A percentile compares a stretch with the other conserved stretches of the same genome.
phyloP scores from a whole-genome alignment of 2,329 filamentous ascomycete species.

The Didymella keratinophila region DNA sequence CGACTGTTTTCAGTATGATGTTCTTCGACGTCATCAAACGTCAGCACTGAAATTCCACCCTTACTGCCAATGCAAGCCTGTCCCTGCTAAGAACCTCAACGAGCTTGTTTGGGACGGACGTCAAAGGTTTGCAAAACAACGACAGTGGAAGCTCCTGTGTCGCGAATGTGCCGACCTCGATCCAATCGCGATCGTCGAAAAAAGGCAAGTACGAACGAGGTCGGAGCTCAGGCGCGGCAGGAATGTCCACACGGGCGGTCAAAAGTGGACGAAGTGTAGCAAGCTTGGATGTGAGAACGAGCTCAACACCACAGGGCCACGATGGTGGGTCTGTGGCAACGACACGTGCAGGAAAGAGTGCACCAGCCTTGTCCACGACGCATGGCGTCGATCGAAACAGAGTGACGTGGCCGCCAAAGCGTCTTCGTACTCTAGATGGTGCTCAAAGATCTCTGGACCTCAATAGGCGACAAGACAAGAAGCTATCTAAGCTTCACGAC shows the following conservation, averaged over 20 bases:
- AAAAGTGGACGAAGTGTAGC: neutral
- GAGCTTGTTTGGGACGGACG: neutral
- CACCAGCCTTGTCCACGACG: neutral
- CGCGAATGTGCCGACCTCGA: neutral
- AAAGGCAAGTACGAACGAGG: neutral
- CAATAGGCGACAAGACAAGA: neutral
- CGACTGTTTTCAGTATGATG: neutral
- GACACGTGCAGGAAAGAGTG: neutral
- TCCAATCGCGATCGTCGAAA: neutral
- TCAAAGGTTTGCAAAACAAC: neutral
- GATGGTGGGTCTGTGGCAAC: neutral
- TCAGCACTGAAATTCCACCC: neutral
- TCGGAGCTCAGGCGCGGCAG: neutral
- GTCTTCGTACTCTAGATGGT: neutral
- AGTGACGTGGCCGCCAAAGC: neutral
- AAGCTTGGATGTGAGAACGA: neutral
- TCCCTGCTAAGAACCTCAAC: neutral
- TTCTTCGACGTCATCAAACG: neutral
- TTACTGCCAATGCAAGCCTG: neutral
- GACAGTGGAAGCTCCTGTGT: neutral
- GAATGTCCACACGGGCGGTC: neutral
- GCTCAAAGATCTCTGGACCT: neutral
- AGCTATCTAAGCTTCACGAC: neutral
- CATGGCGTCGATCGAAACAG: neutral
- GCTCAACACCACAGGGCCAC: neutral